Base-by-base conservation (phyloP, 768 basidiomycete genomes). In the Hirschioporus abietinus region DNA sequence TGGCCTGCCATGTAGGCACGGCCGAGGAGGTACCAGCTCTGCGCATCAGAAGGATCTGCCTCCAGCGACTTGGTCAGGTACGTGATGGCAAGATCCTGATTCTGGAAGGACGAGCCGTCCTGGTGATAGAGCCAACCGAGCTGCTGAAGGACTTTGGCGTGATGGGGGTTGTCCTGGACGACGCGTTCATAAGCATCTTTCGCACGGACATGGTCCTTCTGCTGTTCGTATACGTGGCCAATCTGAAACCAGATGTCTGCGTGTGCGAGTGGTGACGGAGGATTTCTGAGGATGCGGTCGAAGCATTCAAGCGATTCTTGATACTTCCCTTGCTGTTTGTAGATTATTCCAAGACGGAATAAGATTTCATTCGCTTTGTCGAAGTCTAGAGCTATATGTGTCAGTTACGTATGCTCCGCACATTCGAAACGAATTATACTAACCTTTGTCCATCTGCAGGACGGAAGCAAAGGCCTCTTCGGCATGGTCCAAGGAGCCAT, bases 201-300 rank as follows among this genome's bases (percentile, higher is more conserved):
- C 1, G 97, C 96, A 60, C 86, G 88, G 59, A 86, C 83, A 77
- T 93, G 92, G 96, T 99, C 95, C 78, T 95, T 91, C 77, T 96
- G 93, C 74, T 97, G 96, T 77, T 99, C 97, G 72, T 93, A 95
- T 23, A 99, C 96, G 74, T 99, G 97, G 1, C 97, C 97, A 68
- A 99, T 97, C 79, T 99, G 97, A 87, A 99, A 99, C 95, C 96
- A 99, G 70, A 99, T 99, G 71, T 99, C 97, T 66, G 95, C 92
- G 71, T 96, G 92, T 18, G 96, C 96, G 35, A 99, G 88, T 1
- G 97, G 97, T 69, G 88, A 90, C 35, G 96, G 97, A 2, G 97
- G 97, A 73, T 93, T 96, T 68, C 92, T 91, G 64, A 99, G 88
- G 69, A 99, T 99, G 74, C 93, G 93, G 74, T 96, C 93, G 81